A percentile compares a stretch with the other conserved stretches of the same genome.
Conservation (phyloP, 2,329 filamentous ascomycete species). For the Phialocephala subalpina region DNA sequence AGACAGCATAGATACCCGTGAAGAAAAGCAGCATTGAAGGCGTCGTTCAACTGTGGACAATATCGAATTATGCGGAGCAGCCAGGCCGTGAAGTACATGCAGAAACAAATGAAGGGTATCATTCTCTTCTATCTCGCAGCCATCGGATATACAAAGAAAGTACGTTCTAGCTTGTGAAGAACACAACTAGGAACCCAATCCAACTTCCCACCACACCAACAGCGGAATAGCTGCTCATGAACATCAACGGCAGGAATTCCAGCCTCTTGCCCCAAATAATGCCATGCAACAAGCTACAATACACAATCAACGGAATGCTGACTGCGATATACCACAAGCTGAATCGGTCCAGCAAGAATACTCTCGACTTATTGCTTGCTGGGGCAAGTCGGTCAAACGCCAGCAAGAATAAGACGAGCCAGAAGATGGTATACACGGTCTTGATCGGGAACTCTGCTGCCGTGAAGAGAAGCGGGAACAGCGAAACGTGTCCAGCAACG, state of each 20-base stretch:
- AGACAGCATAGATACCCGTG: no score
- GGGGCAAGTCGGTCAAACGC: slow-evolving; percentile 89
- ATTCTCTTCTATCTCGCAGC: slow-evolving; percentile 13
- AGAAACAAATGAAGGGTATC: slow-evolving; percentile 20
- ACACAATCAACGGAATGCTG: slow-evolving; percentile 87
- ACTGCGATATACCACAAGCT: slow-evolving; percentile 88
- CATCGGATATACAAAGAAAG: not conserved
- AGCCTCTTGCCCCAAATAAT: slow-evolving; percentile 83
- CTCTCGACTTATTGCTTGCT: slow-evolving; percentile 77
- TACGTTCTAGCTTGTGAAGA: slow-evolving; percentile 62
- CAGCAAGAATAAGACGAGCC: slow-evolving; percentile 86
- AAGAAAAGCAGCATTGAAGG: no score
- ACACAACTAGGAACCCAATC: slow-evolving; percentile 93
- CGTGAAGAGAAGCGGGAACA: slow-evolving; percentile 94
- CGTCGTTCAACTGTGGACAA: not conserved
- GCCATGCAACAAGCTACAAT: slow-evolving; percentile 85
- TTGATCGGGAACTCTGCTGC: slow-evolving; percentile 93
- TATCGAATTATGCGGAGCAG: not conserved
- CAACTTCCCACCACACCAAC: slow-evolving; percentile 96
- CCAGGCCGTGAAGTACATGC: not conserved
- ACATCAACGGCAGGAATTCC: slow-evolving; percentile 96
- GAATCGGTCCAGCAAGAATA: slow-evolving; percentile 92
- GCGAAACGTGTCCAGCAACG: slow-evolving; percentile 91
- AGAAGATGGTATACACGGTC: slow-evolving; percentile 89
- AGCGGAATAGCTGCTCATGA: slow-evolving; percentile 93